Conservation (phyloP, 495 filamentous ascomycete species). For the Glonium stellatum region DNA sequence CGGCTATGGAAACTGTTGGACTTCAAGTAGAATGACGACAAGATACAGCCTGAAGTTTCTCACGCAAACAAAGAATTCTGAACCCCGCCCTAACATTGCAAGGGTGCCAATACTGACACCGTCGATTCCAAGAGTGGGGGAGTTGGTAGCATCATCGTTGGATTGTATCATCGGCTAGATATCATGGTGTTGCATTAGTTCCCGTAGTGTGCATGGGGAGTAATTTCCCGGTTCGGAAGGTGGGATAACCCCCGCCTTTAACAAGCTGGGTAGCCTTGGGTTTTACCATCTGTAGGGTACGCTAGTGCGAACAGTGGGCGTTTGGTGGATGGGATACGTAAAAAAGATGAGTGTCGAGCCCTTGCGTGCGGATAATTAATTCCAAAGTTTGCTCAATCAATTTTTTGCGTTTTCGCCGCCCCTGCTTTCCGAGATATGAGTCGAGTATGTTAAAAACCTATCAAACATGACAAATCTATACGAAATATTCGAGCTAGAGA, state of each 20-base stretch:
- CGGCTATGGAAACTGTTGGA: background rate
- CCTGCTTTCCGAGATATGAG: background rate
- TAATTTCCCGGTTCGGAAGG: background rate
- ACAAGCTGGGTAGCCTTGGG: background rate
- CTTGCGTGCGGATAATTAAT: too few relatives aligned
- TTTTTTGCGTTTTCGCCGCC: too few relatives aligned
- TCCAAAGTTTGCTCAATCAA: too few relatives aligned
- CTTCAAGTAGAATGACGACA: background rate
- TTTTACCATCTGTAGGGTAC: background rate
- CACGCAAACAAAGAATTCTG: background rate
- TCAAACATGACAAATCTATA: background rate
- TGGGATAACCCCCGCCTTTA: background rate
- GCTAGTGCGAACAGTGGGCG: background rate
- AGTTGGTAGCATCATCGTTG: background rate
- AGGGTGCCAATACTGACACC: background rate
- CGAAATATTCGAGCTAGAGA: background rate
- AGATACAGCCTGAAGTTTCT: background rate
- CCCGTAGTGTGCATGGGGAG: background rate
- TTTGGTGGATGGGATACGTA: background rate
- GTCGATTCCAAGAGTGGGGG: conserved; percentile 17
- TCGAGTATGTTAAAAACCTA: background rate
- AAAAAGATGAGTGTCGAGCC: background rate
- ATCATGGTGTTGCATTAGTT: conserved; percentile 11
- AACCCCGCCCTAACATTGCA: conserved; percentile 18
- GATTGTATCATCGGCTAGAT: background rate